Evolutionary conservation across 768 basidiomycete species (phyloP).

Genomic region (Gyrodon lividus): DNA sequence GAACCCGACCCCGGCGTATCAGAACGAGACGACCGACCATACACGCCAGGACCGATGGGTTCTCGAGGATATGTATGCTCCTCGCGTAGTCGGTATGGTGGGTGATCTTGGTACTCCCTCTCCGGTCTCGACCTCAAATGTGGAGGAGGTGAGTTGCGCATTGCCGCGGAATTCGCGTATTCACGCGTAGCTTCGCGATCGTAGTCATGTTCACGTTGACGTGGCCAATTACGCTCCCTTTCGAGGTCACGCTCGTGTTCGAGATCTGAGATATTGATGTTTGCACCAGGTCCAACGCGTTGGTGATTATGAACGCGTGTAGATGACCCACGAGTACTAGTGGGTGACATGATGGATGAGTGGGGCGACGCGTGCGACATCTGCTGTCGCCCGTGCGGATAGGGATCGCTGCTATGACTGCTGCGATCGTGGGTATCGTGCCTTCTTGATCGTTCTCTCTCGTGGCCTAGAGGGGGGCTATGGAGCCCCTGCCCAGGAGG

Average conservation of each 20-base stretch:
- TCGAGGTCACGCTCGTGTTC: constrained; percentile 46
- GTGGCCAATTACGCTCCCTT: constrained; percentile 40
- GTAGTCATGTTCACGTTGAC: constrained; percentile 43
- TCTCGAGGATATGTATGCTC: constrained; percentile 31
- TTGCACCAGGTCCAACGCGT: constrained; percentile 61
- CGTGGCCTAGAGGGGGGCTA: constrained; percentile 48
- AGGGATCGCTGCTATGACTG: constrained; percentile 34
- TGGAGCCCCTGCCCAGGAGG: constrained; percentile 46
- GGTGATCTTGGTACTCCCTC: constrained; percentile 31
- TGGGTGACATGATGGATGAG: constrained; percentile 35
- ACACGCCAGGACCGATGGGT: constrained; percentile 28
- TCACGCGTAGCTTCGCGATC: constrained; percentile 38
- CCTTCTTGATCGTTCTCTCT: constrained; percentile 45
- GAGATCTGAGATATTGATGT: constrained; percentile 42
- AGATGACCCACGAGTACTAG: constrained; percentile 34
- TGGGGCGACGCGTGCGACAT: constrained; percentile 35
- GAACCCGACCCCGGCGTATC: constrained; percentile 59
- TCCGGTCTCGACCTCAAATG: constrained; percentile 40
- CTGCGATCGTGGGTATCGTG: constrained; percentile 46
- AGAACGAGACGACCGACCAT: constrained; percentile 48
- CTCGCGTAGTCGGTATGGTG: constrained; percentile 30
- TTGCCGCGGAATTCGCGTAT: constrained; percentile 19
- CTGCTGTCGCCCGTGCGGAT: constrained; percentile 30
- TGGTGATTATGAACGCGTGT: constrained; percentile 62
- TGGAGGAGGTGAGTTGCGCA: constrained; percentile 43